Percentiles rank a stretch among this genome's conserved stretches.
Conservation (phyloP, 495 filamentous ascomycete species). For the Penicillium coffeae region DNA sequence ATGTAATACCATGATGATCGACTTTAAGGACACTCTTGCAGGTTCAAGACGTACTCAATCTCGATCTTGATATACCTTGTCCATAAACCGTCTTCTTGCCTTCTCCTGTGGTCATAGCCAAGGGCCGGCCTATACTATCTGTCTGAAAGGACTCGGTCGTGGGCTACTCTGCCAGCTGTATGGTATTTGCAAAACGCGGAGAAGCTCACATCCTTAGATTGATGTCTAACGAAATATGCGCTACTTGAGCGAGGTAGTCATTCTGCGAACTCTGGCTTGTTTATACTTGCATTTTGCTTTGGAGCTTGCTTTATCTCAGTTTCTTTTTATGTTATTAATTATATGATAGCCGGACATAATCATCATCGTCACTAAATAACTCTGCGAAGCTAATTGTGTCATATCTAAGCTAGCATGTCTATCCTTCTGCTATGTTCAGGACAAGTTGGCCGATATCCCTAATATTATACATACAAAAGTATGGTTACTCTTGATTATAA, state of each 20-base stretch:
- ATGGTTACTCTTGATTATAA: too few relatives aligned
- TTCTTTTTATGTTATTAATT: slow-evolving; percentile 2
- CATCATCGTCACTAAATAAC: too few relatives aligned
- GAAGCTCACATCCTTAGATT: not conserved
- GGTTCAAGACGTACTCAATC: slow-evolving; percentile 11
- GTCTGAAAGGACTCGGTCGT: not conserved
- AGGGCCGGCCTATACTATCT: too few relatives aligned
- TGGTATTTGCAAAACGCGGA: not conserved
- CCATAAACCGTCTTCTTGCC: not conserved
- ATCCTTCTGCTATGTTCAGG: too few relatives aligned
- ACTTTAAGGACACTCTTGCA: slow-evolving; percentile 15
- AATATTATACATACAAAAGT: too few relatives aligned
- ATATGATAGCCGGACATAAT: slow-evolving; percentile 2
- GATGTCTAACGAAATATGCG: slow-evolving; percentile 4
- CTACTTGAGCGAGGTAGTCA: not conserved
- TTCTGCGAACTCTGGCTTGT: not conserved
- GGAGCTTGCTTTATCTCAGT: not conserved
- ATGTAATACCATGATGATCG: not conserved
- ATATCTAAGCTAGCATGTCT: too few relatives aligned
- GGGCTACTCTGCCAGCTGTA: not conserved
- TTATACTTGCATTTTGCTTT: slow-evolving; percentile 1
- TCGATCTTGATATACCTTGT: not conserved
- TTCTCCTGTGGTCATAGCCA: too few relatives aligned
- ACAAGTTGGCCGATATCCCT: too few relatives aligned
- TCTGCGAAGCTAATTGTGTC: too few relatives aligned